Base-by-base conservation (phyloP, 2,329 filamentous ascomycete genomes). In the Colletotrichum siamense region DNA sequence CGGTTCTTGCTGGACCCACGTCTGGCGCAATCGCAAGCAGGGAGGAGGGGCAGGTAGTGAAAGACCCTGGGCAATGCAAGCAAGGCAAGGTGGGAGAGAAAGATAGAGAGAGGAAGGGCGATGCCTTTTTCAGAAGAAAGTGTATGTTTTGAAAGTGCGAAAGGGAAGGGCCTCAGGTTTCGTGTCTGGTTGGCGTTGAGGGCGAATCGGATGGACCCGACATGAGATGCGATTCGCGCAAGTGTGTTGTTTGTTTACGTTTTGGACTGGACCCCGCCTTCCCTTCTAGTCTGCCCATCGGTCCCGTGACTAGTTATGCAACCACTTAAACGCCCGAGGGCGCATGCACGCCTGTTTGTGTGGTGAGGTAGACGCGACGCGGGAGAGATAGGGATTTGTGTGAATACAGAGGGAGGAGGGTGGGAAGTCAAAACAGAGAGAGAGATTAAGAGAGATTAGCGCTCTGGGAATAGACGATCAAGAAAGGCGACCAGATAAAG, bases 191-290 rank as follows among this genome's bases (percentile, higher is more conserved):
- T 68, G 66, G 68, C 63, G 44, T 65, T 49, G 39, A 64, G 24
- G 36, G 69, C 74, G 61, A 74, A 77, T 77, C 69, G 70, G 65
- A 74, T 70, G 59, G 32, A 67, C 28, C 71, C 74, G 34, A 61
- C 49, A 3, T 55, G 59, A n/a, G 7, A 57, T 34, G 28, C 12
- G 8, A 18, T n/a, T 30, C 64, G 73, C 73, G 69, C 36, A 49
- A 61, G 52, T 18, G n/a, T 57, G n/a, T 69, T 76, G 70, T 76
- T 75, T 76, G 70, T 76, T 76, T 76, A 69, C 57, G 8, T 75
- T 55, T 9, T 18, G 39, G 26, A n/a, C 15, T 6, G 8, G 26
- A 34, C 73, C 73, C 70, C 73, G 73, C 73, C 70, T 76, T 76
- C 64, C 70, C 26, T 73, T 73, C 64, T 76, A 22, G 70, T 76